These are phyloP conservation scores for Globisporangium takayamanum DNA, from an alignment of 352 stramenopile genomes.

Conservation along the genomic window DNA sequence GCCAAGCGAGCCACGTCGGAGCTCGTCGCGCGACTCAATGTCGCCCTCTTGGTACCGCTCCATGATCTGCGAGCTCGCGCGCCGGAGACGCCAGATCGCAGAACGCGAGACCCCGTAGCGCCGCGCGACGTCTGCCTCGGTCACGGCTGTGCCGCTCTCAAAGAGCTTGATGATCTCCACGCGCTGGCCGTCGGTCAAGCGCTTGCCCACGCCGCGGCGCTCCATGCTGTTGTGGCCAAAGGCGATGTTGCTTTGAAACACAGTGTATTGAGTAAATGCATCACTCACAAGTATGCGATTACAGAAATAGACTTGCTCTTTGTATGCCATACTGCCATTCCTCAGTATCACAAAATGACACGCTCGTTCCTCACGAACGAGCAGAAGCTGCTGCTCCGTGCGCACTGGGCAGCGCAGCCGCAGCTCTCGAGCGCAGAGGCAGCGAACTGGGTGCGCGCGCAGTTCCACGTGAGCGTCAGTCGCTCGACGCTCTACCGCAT, in stretches of 20 bases:
- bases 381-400: slow-evolving; percentile 35
- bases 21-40: slow-evolving; percentile 32
- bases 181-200: slow-evolving; percentile 38
- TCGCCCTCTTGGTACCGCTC: slow-evolving; percentile 38
- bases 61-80: slow-evolving; percentile 29
- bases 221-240: slow-evolving; percentile 14
- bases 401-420: slow-evolving; percentile 26
- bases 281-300: no score
- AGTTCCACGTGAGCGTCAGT: slow-evolving; percentile 25
- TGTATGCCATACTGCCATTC: not conserved
- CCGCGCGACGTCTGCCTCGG: slow-evolving; percentile 32
- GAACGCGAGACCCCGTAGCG: slow-evolving; percentile 42
- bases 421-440: slow-evolving; percentile 23
- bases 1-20: slow-evolving; percentile 20
- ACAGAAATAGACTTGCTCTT: no score
- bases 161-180: slow-evolving; percentile 51
- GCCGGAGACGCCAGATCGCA: slow-evolving; percentile 36
- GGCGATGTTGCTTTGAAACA: not conserved
- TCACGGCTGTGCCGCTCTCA: slow-evolving; percentile 29
- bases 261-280: no score
- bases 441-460: slow-evolving; percentile 27
- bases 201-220: slow-evolving; percentile 34
- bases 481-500: slow-evolving; percentile 47
- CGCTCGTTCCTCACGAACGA: slow-evolving; percentile 24
- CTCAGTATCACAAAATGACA: slow-evolving; percentile 1